A percentile compares a stretch with the other conserved stretches of the same genome.
These are phyloP conservation scores for Plicaturopsis crispa DNA, from an alignment of 768 basidiomycete species.

Conservation along the genomic window DNA sequence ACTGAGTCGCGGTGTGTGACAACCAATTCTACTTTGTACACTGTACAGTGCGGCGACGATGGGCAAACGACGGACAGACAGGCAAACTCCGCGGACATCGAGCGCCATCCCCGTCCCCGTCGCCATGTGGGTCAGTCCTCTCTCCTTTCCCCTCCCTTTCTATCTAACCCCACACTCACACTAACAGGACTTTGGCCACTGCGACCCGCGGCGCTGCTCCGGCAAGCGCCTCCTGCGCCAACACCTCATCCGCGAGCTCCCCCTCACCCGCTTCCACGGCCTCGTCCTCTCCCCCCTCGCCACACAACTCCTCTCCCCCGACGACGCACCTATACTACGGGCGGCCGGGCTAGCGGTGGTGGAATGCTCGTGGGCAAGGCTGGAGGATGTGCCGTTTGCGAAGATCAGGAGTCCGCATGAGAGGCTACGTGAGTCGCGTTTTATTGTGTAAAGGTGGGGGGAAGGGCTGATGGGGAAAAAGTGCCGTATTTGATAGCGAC, in stretches of 20 bases:
- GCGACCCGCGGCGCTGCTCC: constrained; percentile 81
- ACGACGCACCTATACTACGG: constrained; percentile 74
- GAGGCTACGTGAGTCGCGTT: constrained; percentile 59
- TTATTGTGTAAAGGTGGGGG: no score
- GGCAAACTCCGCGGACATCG: no score
- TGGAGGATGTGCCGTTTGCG: constrained; percentile 90
- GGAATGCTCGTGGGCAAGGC: constrained; percentile 95
- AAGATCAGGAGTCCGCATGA: constrained; percentile 95
- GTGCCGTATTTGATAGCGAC: constrained; percentile 94
- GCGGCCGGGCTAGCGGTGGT: constrained; percentile 87
- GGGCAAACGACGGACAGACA: no score
- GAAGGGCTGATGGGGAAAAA: no score
- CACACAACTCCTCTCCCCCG: constrained; percentile 67
- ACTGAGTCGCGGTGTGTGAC: no score
- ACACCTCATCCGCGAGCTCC: constrained; percentile 77
- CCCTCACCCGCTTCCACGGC: constrained; percentile 85
- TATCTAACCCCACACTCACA: neutral
- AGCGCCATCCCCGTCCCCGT: no score
- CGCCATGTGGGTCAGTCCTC: constrained; percentile 86
- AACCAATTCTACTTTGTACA: no score
- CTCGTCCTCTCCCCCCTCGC: constrained; percentile 76
- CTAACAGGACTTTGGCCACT: constrained; percentile 90
- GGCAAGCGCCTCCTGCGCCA: constrained; percentile 89
- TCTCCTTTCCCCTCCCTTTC: neutral
- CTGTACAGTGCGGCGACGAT: no score